Evolutionary conservation across 306 rosid species (phyloP).

Genomic region (Fagus sylvatica): DNA sequence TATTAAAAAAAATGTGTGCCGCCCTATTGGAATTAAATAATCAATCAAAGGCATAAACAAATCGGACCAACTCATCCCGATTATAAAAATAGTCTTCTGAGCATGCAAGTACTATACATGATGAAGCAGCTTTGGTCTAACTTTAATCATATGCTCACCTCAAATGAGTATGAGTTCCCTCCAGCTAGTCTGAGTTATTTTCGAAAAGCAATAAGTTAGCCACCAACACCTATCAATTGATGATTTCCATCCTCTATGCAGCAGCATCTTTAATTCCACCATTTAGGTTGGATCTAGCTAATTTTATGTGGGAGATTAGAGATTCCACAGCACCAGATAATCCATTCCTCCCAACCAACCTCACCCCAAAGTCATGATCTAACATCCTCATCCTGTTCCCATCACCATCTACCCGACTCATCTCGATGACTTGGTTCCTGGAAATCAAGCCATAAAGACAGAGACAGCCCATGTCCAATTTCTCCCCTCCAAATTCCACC

Average conservation of each 20-base stretch:
- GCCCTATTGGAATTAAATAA: neutral
- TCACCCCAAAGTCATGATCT: slow-evolving; percentile 48
- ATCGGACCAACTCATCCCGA: neutral
- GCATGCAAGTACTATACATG: neutral
- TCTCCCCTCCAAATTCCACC: slow-evolving; percentile 55
- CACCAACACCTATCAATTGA: neutral
- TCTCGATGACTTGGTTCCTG: slow-evolving; percentile 50
- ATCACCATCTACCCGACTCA: slow-evolving; percentile 61
- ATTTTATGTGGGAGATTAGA: slow-evolving; percentile 48
- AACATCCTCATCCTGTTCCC: slow-evolving; percentile 56
- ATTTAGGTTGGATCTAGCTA: slow-evolving; percentile 38
- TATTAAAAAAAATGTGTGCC: neutral
- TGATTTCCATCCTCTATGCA: slow-evolving; percentile 9
- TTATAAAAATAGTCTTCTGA: neutral
- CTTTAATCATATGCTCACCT: neutral
- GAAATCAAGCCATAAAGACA: slow-evolving; percentile 58
- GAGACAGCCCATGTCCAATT: slow-evolving; percentile 27
- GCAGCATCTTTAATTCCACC: slow-evolving; percentile 24
- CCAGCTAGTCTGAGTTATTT: slow-evolving; percentile 1
- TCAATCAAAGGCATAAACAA: neutral
- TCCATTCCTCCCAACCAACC: slow-evolving; percentile 76
- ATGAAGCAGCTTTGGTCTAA: neutral
- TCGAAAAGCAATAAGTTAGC: neutral
- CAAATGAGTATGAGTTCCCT: neutral
- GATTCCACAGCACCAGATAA: slow-evolving; percentile 52